Base-by-base conservation (phyloP, 2,329 filamentous ascomycete species). In the Mariannaea elegans region DNA sequence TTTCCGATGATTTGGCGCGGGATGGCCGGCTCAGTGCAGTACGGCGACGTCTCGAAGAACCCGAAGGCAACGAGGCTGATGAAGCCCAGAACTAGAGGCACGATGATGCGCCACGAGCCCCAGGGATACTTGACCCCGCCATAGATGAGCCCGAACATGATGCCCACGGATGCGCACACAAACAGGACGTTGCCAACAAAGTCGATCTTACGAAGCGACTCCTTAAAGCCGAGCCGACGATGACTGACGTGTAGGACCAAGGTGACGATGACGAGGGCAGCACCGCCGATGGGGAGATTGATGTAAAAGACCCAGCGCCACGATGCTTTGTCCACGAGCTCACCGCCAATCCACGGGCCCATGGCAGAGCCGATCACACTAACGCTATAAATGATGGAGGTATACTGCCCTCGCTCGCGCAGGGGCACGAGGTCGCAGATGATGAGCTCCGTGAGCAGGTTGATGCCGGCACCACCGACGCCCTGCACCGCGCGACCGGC, bases 141-240 rank as follows among this genome's bases (percentile, higher is more conserved):
- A 84, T 84, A 86, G 0, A 81, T 80, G 9, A 85, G 75, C 4
- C 77, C 83, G 3, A 87, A 73, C 27, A 85, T 78, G 13, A 87
- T 62, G 5, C 78, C 66, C 0, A 75, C 68, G 8, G 75, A 69
- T 0, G 75, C 72, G 0, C 65, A 71, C 2, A 78, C 75, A 27
- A 83, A 71, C 0, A 83, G 54, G 13, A 63, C 46, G 18, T 77
- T 81, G 2, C 81, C 82, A 0, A 73, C 44, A 41, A 69, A 78
- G 62, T 86, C 82, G 44, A 81, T 67, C 1, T 61, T 63, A 16
- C 52, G 7, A 74, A 53, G 18, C 60, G 65, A 12, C 54, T 42
- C 5, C 24, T 47, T 2, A 67, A 24, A 8, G 62, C 60, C 3
- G 49, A 18, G 8, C 32, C 62, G 65, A 29, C 67, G 59, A 6